These are phyloP conservation scores for Pseudomicrostroma phylloplanum DNA, from an alignment of 1,284 basidiomycete species.

Conservation along the genomic window DNA sequence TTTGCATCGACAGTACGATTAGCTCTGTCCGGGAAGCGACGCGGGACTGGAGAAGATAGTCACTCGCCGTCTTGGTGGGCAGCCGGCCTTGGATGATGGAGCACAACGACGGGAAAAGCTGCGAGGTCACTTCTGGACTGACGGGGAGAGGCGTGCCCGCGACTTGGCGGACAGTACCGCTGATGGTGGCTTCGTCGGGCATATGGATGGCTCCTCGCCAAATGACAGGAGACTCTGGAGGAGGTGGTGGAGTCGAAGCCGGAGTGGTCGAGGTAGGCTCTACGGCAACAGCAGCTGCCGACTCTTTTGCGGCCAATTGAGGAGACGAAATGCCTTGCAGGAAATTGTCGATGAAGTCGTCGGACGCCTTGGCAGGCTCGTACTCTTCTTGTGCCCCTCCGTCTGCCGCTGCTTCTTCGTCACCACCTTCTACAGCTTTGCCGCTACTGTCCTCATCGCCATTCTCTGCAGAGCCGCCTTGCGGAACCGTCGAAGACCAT, in stretches of 20 bases:
- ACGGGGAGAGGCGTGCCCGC: conserved; percentile 15
- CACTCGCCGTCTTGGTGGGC: conserved; percentile 32
- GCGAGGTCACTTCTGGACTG: conserved; percentile 15
- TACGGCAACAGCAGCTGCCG: neutral
- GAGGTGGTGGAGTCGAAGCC: conserved; percentile 15
- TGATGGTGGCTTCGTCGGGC: conserved; percentile 35
- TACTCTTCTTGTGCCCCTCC: conserved; percentile 11
- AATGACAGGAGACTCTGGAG: conserved; percentile 18
- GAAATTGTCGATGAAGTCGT: conserved; percentile 43
- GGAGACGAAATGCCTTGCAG: conserved; percentile 17
- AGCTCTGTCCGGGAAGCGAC: conserved; percentile 38
- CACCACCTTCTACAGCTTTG: conserved; percentile 3
- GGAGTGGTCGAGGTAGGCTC: neutral
- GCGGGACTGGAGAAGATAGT: conserved; percentile 41
- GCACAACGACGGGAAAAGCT: conserved; percentile 30
- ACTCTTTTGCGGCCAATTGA: conserved; percentile 2
- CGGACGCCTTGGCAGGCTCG: conserved; percentile 12
- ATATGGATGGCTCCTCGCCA: conserved; percentile 49
- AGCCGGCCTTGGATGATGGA: conserved; percentile 42
- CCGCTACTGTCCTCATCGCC: neutral
- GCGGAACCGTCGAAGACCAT: neutral
- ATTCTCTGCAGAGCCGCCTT: neutral
- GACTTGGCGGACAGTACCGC: conserved; percentile 39
- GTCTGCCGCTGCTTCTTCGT: conserved; percentile 7
- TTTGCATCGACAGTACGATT: conserved; percentile 33